A percentile compares a stretch with the other conserved stretches of the same genome.
Evolutionary conservation across 108 stramenopile genomes (phyloP).

Genomic region (Discostella stelligeroides): DNA sequence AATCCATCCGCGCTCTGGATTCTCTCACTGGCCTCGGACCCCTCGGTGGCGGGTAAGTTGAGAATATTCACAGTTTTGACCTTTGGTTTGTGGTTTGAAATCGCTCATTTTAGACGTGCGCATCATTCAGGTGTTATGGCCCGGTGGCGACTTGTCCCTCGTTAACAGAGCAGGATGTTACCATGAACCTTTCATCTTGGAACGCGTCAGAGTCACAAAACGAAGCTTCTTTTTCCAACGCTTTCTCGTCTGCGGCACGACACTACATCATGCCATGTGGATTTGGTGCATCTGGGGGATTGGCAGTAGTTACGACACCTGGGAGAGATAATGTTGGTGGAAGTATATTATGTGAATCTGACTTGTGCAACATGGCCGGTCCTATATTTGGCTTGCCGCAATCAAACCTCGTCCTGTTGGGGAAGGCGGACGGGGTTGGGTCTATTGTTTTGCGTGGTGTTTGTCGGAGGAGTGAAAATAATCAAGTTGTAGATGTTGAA

Average conservation of each 20-base stretch:
- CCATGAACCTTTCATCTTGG: neutral
- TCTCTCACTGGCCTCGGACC: conserved; percentile 77
- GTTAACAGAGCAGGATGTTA: conserved; percentile 24
- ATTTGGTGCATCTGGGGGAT: conserved; percentile 76
- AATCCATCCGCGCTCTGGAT: conserved; percentile 69
- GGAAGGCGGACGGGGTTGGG: conserved; percentile 44
- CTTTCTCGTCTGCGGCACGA: conserved; percentile 47
- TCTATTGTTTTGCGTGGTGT: conserved; percentile 38
- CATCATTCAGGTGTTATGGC: conserved; percentile 50
- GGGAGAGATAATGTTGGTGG: conserved; percentile 55
- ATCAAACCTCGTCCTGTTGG: conserved; percentile 61
- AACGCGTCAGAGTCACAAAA: conserved; percentile 3
- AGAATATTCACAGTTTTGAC: no score
- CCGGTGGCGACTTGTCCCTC: conserved; percentile 52
- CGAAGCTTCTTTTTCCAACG: conserved; percentile 24
- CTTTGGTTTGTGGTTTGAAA: no score
- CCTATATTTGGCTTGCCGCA: conserved; percentile 62
- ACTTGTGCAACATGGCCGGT: conserved; percentile 31
- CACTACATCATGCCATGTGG: conserved; percentile 81
- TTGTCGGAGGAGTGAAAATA: conserved; percentile 11
- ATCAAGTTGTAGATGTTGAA: conserved; percentile 21
- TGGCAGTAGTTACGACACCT: conserved; percentile 70
- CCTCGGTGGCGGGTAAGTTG: conserved; percentile 55
- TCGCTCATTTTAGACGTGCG: no score
- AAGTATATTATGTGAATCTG: conserved; percentile 5